Base-by-base conservation (phyloP, 192 early-diverging fungal species). In the Dimargaris verticillata region DNA sequence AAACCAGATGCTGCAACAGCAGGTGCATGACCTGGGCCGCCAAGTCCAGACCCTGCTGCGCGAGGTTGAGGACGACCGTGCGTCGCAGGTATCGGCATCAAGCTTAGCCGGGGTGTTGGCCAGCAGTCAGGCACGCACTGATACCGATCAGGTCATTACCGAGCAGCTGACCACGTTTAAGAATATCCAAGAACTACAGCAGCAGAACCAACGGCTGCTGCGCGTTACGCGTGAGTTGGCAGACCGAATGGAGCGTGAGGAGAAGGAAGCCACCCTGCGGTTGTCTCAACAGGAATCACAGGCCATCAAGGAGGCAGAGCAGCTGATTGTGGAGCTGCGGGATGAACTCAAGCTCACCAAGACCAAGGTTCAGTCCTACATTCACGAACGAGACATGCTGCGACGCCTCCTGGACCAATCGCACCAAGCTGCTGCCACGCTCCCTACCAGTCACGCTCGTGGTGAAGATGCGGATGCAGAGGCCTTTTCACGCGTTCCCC, bases 141-240 rank as follows among this genome's bases (percentile, higher is more conserved):
- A 71, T 47, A 62, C 71, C 15, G 78, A 82, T 50, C 67, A 66
- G 29, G 76, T 79, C 17, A 78, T 82, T 42, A 66, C 74, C 44
- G 71, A 78, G 41, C 73, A 76, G 54, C 67, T 82, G 18, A 74
- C 78, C 18, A 65, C 77, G 0, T 82, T 80, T 63, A 58, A 64
- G 1, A 69, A 82, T 18, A 60, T 82, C 26, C 66, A 67, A 22
- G 74, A 78, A 29, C 64, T 86, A 24, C 75, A 79, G 28, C 69
- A 76, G 22, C 81, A 86, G 63, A 82, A 83, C 71, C 78, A 76
- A 51, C 68, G 76, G 9, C 74, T 86, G 57, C 70, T 80, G 44
- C 77, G 76, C 41, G 74, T 72, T 2, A 77, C 80, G 22, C 80
- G 83, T 11, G 68, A 80, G 44, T 63, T 82, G 45, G 77, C 76